A percentile compares a stretch with the other conserved stretches of the same genome.
phyloP scores from a whole-genome alignment of 345 rosid genomes.

The Rhodomyrtus tomentosa region DNA sequence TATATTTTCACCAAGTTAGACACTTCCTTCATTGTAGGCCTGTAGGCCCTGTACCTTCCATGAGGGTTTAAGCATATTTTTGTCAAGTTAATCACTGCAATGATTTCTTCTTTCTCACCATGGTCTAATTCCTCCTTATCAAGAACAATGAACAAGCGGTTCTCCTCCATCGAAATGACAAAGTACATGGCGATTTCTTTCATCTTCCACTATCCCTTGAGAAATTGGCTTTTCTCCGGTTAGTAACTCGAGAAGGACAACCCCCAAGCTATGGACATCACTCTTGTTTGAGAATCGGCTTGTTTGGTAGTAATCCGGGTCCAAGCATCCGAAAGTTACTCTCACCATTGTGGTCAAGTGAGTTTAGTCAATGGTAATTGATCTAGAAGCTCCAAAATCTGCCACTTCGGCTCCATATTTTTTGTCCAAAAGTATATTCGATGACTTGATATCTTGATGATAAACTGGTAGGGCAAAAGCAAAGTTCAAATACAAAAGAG shows the following conservation, averaged over 20 bases:
- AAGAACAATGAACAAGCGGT: not conserved
- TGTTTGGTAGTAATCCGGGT: slow-evolving; percentile 11
- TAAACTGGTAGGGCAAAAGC: not conserved
- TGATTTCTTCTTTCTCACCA: not conserved
- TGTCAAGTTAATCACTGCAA: slow-evolving; percentile 1
- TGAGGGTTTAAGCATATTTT: slow-evolving; percentile 1
- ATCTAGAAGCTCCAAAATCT: slow-evolving; percentile 6
- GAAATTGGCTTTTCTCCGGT: slow-evolving; percentile 1
- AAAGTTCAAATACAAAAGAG: slow-evolving; percentile 6
- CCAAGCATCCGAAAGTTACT: slow-evolving; percentile 9
- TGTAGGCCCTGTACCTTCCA: slow-evolving; percentile 3
- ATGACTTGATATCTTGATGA: slow-evolving; percentile 12
- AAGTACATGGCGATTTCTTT: not conserved
- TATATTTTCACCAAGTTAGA: slow-evolving; percentile 6
- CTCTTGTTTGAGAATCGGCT: slow-evolving; percentile 2
- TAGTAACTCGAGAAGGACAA: slow-evolving; percentile 9
- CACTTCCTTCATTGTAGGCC: slow-evolving; percentile 11
- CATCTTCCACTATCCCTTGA: not conserved
- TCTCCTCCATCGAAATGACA: slow-evolving; percentile 1
- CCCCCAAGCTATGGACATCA: slow-evolving; percentile 10
- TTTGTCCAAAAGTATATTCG: slow-evolving; percentile 5
- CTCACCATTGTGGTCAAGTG: slow-evolving; percentile 10
- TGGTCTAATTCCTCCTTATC: not conserved
- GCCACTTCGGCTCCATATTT: slow-evolving; percentile 6
- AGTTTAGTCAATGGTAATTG: slow-evolving; percentile 3